These are phyloP conservation scores for Phytophthora idaei DNA, from an alignment of 352 stramenopile genomes.

Conservation along the genomic window DNA sequence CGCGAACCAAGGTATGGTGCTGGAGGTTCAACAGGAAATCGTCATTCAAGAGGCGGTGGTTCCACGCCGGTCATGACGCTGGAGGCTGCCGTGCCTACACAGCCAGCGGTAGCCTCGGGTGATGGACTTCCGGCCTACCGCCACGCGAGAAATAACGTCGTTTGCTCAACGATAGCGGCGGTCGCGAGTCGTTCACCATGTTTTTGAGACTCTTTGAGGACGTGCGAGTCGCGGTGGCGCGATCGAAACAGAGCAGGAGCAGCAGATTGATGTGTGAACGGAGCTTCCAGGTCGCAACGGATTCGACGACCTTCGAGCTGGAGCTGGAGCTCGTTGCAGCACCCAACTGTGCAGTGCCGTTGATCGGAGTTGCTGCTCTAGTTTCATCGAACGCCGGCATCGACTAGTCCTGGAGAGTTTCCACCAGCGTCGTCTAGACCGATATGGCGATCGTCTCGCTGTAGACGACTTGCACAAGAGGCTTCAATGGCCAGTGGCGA, in stretches of 20 bases:
- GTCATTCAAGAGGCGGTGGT: slow-evolving; percentile 7
- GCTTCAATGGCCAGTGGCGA: slow-evolving; percentile 16
- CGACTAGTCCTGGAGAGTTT: slow-evolving; percentile 1
- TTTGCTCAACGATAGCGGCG: background rate
- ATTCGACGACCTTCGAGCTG: slow-evolving; percentile 7
- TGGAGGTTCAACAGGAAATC: slow-evolving; percentile 13
- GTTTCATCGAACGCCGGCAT: slow-evolving; percentile 13
- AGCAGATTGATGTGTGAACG: slow-evolving; percentile 5
- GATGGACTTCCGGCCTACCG: background rate
- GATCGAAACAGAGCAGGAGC: slow-evolving; percentile 4
- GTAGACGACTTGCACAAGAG: slow-evolving; percentile 4
- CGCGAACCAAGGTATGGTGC: slow-evolving; percentile 10
- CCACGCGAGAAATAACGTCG: slow-evolving; percentile 4
- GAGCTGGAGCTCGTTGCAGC: background rate
- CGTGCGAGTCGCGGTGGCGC: slow-evolving; percentile 6
- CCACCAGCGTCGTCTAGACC: background rate
- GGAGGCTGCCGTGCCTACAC: background rate
- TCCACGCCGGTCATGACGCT: background rate
- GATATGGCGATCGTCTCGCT: background rate
- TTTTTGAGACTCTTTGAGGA: slow-evolving; percentile 19
- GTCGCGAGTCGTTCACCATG: slow-evolving; percentile 3
- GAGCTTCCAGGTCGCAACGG: slow-evolving; percentile 7
- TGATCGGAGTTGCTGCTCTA: slow-evolving; percentile 10
- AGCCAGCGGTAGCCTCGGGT: no score
- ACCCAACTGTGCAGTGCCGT: background rate